These are phyloP conservation scores for Ceratobasidium sp. DNA, from an alignment of 1,284 basidiomycete species.

Conservation along the genomic window DNA sequence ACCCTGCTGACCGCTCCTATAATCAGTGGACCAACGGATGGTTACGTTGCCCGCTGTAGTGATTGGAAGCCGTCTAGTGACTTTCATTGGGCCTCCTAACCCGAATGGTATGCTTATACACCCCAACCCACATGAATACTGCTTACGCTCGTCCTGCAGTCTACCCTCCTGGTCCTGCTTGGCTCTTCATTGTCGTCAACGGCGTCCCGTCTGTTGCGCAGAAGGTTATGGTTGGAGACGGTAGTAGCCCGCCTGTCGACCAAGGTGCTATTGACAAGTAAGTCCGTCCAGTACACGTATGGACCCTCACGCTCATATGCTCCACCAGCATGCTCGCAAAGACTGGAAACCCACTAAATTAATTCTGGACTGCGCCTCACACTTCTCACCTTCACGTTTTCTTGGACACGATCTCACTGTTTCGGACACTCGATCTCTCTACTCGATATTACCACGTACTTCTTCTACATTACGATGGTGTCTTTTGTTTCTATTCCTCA, in stretches of 20 bases:
- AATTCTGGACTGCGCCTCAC: neutral
- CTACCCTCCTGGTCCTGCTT: conserved; percentile 57
- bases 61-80: neutral
- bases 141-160: conserved; percentile 40
- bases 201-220: conserved; percentile 61
- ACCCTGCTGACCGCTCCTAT: too few species aligned
- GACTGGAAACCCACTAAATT: neutral
- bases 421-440: neutral
- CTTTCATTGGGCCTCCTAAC: conserved; percentile 45
- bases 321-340: conserved; percentile 10
- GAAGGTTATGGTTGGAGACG: conserved; percentile 61
- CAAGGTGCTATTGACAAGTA: conserved; percentile 45
- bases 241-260: conserved; percentile 49
- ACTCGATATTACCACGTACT: neutral
- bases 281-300: neutral
- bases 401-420: conserved; percentile 2
- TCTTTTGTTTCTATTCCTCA: neutral
- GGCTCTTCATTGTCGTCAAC: conserved; percentile 58
- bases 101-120: conserved; percentile 31
- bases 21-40: conserved; percentile 12
- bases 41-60: neutral
- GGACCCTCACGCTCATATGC: neutral
- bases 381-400: neutral
- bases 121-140: conserved; percentile 43
- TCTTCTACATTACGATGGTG: neutral